phyloP scores from a whole-genome alignment of 2,329 filamentous ascomycete species.

The Fusarium mundagurra region DNA sequence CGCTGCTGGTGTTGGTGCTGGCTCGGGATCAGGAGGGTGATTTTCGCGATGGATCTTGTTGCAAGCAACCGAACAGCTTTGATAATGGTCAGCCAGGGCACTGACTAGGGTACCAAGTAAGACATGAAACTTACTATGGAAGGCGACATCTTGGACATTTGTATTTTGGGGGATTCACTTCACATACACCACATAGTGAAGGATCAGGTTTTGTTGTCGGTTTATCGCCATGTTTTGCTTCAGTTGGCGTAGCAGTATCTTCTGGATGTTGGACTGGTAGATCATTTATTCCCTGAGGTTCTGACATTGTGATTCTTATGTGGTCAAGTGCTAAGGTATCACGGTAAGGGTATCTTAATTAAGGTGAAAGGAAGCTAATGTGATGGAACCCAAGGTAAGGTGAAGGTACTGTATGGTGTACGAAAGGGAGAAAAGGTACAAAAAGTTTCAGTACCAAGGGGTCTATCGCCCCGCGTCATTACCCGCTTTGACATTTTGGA shows the following conservation, averaged over 20 bases:
- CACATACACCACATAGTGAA: constrained; percentile 62
- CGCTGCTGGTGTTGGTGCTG: not conserved
- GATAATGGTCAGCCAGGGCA: not conserved
- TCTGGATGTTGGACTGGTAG: not conserved
- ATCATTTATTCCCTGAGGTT: constrained; percentile 4
- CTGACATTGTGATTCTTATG: constrained; percentile 21
- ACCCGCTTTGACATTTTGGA: constrained; percentile 14
- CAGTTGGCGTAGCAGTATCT: constrained; percentile 1
- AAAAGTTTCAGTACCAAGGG: constrained; percentile 8
- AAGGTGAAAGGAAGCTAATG: not conserved
- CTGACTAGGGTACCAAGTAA: no score
- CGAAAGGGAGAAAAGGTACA: constrained; percentile 4
- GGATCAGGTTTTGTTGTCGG: constrained; percentile 13
- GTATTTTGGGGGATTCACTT: constrained; percentile 64
- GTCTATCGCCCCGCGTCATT: constrained; percentile 32
- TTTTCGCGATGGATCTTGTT: constrained; percentile 62
- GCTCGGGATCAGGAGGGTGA: constrained; percentile 54
- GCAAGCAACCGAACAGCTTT: constrained; percentile 69
- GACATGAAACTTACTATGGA: constrained; percentile 61
- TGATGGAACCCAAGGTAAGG: not conserved
- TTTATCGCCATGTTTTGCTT: not conserved
- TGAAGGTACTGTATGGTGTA: not conserved
- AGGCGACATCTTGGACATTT: constrained; percentile 69
- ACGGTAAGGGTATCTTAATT: not conserved
- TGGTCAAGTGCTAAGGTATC: not conserved